Percentiles rank a stretch among this genome's conserved stretches.
phyloP scores from a whole-genome alignment of 23 red algal genomes.

The Pyropia haitanensis region DNA sequence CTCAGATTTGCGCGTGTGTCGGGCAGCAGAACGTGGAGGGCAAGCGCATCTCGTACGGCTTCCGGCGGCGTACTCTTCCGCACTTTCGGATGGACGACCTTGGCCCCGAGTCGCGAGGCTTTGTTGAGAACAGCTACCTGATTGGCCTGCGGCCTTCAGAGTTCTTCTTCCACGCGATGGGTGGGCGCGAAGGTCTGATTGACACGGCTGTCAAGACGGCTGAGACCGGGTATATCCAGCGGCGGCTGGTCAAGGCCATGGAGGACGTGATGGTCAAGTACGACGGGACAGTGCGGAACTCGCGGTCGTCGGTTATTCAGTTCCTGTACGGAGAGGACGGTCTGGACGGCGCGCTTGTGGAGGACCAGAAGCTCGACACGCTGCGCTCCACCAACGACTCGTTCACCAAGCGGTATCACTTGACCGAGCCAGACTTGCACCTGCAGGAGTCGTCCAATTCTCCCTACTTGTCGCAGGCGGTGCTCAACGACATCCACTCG shows the following conservation, averaged over 20 bases:
- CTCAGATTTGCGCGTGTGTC: constrained; percentile 96
- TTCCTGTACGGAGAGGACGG: constrained; percentile 98
- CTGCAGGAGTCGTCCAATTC: background rate
- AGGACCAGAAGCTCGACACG: constrained; percentile 67
- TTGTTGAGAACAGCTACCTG: constrained; percentile 97
- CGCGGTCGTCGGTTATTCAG: constrained; percentile 72
- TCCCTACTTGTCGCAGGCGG: too few relatives aligned
- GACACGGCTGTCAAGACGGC: constrained; percentile 99
- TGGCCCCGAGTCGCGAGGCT: constrained; percentile 89
- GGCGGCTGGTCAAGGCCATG: constrained; percentile 96
- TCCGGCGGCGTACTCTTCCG: constrained; percentile 77
- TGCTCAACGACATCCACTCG: too few relatives aligned
- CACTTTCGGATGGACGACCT: constrained; percentile 94
- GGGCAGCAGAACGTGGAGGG: constrained; percentile 99
- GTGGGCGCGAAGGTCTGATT: constrained; percentile 97
- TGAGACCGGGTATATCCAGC: constrained; percentile 99
- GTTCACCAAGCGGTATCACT: constrained; percentile 43
- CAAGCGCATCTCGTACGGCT: constrained; percentile 94
- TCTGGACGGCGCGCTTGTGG: constrained; percentile 81
- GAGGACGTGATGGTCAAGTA: constrained; percentile 95
- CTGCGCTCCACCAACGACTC: constrained; percentile 54
- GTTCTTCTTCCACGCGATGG: constrained; percentile 99
- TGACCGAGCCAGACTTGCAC: constrained; percentile 77
- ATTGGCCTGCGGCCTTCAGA: constrained; percentile 83
- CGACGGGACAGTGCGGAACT: constrained; percentile 94